Evolutionary conservation across 129 eudicot species (phyloP).

Genomic region (Rutidosis leptorrhynchoides): DNA sequence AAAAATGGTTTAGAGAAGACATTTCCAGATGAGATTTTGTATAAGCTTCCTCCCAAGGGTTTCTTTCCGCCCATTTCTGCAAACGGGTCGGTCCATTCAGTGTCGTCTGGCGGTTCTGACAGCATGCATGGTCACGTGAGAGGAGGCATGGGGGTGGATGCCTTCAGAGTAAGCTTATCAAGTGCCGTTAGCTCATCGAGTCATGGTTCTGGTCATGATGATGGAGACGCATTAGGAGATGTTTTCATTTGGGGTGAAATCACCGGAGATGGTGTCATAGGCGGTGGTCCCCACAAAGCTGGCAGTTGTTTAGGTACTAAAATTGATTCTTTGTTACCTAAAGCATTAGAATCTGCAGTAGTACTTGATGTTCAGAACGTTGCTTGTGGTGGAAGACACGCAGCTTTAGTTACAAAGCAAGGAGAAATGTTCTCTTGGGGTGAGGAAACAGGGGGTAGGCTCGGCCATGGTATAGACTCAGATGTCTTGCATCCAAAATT

Average conservation of each 20-base stretch:
- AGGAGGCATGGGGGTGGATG: constrained; percentile 56
- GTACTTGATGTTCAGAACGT: constrained; percentile 71
- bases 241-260: constrained; percentile 91
- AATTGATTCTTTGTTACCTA: constrained; percentile 63
- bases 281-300: constrained; percentile 51
- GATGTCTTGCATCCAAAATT: constrained; percentile 75
- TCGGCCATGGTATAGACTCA: constrained; percentile 79
- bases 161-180: constrained; percentile 71
- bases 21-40: constrained; percentile 58
- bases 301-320: constrained; percentile 37
- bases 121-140: constrained; percentile 44
- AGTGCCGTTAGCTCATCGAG: constrained; percentile 97
- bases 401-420: constrained; percentile 76
- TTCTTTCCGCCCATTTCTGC: constrained; percentile 39
- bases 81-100: constrained; percentile 30
- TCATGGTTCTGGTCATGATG: constrained; percentile 78
- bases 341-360: constrained; percentile 71
- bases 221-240: constrained; percentile 78
- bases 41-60: constrained; percentile 53
- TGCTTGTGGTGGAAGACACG: constrained; percentile 83
- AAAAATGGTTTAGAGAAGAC: constrained; percentile 64
- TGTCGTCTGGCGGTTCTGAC: constrained; percentile 49
- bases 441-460: constrained; percentile 80
- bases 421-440: constrained; percentile 96
- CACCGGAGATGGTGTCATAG: constrained; percentile 68